Base-by-base conservation (phyloP, 225 moss, liverwort and hornwort species). In the Sphagnum contortum region DNA sequence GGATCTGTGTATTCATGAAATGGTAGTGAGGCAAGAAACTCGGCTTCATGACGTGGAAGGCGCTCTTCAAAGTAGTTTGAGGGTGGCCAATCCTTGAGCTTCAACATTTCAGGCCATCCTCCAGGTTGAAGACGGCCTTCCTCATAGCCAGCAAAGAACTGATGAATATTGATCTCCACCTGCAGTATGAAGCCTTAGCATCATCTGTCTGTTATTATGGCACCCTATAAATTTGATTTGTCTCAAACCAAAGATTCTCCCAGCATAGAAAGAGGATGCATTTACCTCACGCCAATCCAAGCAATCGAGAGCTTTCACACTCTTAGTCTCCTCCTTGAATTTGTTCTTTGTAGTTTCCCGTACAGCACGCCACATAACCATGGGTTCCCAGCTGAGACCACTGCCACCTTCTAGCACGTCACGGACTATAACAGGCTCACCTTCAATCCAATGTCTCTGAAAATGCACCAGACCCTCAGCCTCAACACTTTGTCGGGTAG, bases 31-130 rank as follows among this genome's bases (percentile, higher is more conserved):
- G 74, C 64, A 11, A 83, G 66, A 64, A 89, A 89, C 71, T 89
- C 88, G 55, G 72, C 77, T 64, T 82, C 85, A 69, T 89, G 88
- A 3, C 88, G 86, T 11, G 83, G 83, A 13, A 89, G 82, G 3
- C 88, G 86, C 72, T 86, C 86, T 57, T 83, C 79, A 50, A 89
- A 89, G 54, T 71, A 70, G 12, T 70, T 12, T 14, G 86, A 74
- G 55, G 78, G 86, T 29, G 86, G 86, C 88, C 88, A 89, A 60
- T 89, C 88, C 70, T 86, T 89, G 2, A 89, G 76, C 68, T 89
- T 89, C 8, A 59, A 76, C 86, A 89, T 64, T 45, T 63, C 76
- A 56, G 86, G 80, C 75, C 77, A 85, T 49, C 74, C 74, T 8
- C 72, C 53, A 2, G 76, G 69, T 6, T 78, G 50, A 44, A 77